A percentile compares a stretch with the other conserved stretches of the same genome.
These are phyloP conservation scores for Tetracladium setigerum DNA, from an alignment of 495 filamentous ascomycete species.

Conservation along the genomic window DNA sequence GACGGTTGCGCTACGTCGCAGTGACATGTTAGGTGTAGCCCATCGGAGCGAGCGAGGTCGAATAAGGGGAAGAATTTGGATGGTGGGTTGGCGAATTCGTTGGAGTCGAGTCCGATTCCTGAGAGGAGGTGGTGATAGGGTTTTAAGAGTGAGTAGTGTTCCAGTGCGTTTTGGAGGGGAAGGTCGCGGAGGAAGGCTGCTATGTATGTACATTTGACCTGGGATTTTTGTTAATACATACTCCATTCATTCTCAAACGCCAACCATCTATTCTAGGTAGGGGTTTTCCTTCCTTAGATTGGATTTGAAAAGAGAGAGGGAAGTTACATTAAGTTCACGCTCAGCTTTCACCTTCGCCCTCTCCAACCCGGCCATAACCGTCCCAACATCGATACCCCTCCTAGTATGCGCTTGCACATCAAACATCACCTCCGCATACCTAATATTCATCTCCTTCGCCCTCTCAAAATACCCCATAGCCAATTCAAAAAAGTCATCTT, in stretches of 20 bases:
- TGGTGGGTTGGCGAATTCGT: conserved; percentile 57
- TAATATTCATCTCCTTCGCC: conserved; percentile 53
- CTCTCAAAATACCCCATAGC: conserved; percentile 62
- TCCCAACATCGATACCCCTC: conserved; percentile 53
- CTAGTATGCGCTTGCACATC: conserved; percentile 64
- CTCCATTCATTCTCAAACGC: too few relatives aligned
- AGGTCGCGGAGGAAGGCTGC: conserved; percentile 65
- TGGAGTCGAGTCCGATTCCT: conserved; percentile 60
- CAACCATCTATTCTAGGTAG: too few relatives aligned
- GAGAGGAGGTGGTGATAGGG: conserved; percentile 40
- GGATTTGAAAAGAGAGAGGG: not conserved
- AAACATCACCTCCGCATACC: conserved; percentile 71
- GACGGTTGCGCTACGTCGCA: conserved; percentile 60
- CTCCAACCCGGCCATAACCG: conserved; percentile 50
- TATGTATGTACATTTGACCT: conserved; percentile 38
- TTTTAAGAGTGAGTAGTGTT: conserved; percentile 38
- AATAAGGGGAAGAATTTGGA: conserved; percentile 52
- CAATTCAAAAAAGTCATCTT: conserved; percentile 59
- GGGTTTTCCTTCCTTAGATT: not conserved
- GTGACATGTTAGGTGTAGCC: conserved; percentile 57
- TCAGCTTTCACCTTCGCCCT: conserved; percentile 51
- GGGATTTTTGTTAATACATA: too few relatives aligned
- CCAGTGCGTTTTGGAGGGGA: conserved; percentile 43
- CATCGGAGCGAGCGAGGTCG: conserved; percentile 35
- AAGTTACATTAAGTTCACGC: conserved; percentile 38